Evolutionary conservation across 179 eudicot genomes (phyloP).

Genomic region (Carnegiea gigantea): DNA sequence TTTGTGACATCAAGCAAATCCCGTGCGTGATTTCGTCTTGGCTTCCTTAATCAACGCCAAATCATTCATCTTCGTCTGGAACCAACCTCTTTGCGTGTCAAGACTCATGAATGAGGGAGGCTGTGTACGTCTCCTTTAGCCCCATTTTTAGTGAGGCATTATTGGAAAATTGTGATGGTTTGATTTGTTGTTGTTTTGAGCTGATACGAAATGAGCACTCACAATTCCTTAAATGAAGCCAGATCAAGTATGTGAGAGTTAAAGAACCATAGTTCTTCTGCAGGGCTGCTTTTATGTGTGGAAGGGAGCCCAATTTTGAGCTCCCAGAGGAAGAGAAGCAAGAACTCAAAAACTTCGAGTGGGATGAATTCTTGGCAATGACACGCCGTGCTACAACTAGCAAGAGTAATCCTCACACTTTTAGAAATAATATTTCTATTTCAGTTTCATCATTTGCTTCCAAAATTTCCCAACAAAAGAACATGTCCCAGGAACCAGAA

Average conservation of each 20-base stretch:
- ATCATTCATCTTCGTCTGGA: too few species aligned
- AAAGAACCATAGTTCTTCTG: conserved; percentile 5
- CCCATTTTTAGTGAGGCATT: not conserved
- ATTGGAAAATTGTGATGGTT: not conserved
- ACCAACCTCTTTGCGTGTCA: too few species aligned
- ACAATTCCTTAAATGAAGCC: not conserved
- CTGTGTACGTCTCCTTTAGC: too few species aligned
- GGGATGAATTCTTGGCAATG: conserved; percentile 77
- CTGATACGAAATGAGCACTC: not conserved
- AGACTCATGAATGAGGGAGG: too few species aligned
- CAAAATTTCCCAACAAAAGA: not conserved
- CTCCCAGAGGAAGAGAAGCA: conserved; percentile 74
- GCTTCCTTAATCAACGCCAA: too few species aligned
- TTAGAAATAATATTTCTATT: not conserved
- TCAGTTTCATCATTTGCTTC: not conserved
- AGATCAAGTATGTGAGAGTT: not conserved
- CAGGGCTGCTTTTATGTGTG: conserved; percentile 96
- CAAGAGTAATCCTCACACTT: conserved; percentile 55
- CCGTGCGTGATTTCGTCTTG: too few species aligned
- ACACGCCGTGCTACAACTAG: conserved; percentile 64
- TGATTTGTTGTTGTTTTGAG: not conserved
- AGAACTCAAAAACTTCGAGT: conserved; percentile 57
- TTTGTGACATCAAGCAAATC: too few species aligned
- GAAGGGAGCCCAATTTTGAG: conserved; percentile 85
- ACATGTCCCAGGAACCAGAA: conserved; percentile 44